Evolutionary conservation across 345 rosid species (phyloP).

Genomic region (Aegle marmelos): DNA sequence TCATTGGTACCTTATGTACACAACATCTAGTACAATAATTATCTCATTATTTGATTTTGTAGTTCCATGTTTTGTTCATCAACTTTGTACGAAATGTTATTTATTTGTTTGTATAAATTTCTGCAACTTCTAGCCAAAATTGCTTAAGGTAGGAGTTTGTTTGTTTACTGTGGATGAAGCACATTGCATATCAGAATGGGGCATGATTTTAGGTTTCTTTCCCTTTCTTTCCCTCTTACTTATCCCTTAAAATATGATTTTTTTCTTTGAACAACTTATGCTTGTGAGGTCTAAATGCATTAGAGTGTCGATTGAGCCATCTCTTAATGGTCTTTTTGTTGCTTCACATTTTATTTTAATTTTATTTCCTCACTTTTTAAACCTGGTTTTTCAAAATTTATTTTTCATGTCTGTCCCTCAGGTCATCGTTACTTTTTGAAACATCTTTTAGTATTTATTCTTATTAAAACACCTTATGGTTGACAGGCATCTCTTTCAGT

Average conservation of each 20-base stretch:
- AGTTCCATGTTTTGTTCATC: neutral
- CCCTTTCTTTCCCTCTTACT: neutral
- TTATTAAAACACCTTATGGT: too few relatives aligned
- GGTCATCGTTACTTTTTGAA: neutral
- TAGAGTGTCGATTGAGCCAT: neutral
- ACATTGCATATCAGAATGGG: constrained; percentile 57
- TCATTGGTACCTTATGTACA: constrained; percentile 24
- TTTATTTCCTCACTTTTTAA: neutral
- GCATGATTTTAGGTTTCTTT: constrained; percentile 46
- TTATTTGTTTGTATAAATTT: neutral
- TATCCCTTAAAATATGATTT: neutral
- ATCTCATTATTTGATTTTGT: neutral
- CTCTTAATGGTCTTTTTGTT: neutral
- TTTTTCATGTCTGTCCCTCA: neutral
- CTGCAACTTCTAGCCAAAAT: constrained; percentile 41
- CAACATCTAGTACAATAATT: neutral
- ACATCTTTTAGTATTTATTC: neutral
- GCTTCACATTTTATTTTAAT: neutral
- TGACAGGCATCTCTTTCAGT: neutral
- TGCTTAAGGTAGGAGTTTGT: constrained; percentile 38
- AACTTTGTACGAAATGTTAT: neutral
- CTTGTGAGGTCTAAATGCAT: neutral
- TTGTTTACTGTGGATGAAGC: constrained; percentile 52
- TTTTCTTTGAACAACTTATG: neutral
- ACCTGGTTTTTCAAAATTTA: neutral